These are phyloP conservation scores for Fusarium sp. DNA, from an alignment of 2,329 filamentous ascomycete species.

Conservation along the genomic window DNA sequence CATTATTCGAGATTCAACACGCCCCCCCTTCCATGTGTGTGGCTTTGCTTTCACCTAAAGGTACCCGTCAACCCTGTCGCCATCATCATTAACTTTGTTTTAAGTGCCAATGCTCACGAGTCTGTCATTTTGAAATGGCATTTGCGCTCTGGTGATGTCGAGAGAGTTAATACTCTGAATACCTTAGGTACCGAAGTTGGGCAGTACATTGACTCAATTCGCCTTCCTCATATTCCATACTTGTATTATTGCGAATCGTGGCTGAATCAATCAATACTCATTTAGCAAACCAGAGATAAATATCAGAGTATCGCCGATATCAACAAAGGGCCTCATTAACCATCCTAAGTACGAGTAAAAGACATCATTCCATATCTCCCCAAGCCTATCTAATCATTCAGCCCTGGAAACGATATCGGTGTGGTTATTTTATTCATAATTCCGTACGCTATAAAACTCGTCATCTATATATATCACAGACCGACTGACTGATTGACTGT, in stretches of 20 bases:
- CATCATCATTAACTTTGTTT: neutral
- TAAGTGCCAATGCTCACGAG: neutral
- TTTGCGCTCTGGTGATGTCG: neutral
- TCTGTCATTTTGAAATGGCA: neutral
- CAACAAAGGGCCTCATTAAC: neutral
- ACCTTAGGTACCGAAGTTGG: neutral
- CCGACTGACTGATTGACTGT: neutral
- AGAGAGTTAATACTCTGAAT: neutral
- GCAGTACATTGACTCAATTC: neutral
- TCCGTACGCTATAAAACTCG: neutral
- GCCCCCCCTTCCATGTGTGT: neutral
- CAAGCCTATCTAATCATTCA: neutral
- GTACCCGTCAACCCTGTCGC: neutral
- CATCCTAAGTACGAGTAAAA: conserved; percentile 1
- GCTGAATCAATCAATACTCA: neutral
- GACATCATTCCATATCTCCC: conserved; percentile 13
- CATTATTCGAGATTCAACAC: neutral
- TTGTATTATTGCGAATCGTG: neutral
- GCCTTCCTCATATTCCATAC: too few species aligned
- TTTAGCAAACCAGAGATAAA: neutral
- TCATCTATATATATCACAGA: neutral
- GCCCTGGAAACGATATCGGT: neutral
- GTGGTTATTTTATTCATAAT: conserved; percentile 4
- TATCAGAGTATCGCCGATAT: neutral
- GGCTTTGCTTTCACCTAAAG: neutral